Base-by-base conservation (phyloP, 257 asterid genomes). In the Nicotiana tomentosiformis region DNA sequence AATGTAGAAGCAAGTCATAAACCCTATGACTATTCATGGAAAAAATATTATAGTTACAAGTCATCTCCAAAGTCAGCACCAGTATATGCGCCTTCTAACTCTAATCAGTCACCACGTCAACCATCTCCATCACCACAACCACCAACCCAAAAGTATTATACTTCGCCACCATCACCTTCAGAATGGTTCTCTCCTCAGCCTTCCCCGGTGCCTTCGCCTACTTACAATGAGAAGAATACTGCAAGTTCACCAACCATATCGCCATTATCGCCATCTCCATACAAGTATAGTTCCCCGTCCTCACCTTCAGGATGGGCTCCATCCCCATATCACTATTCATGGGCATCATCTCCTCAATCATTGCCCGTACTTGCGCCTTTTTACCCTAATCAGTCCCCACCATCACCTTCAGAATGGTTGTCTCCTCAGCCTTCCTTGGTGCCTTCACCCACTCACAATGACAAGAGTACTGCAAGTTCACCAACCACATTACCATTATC, bases 181-280 rank as follows among this genome's bases (percentile, higher is more conserved):
- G 58, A 58, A 26, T 77, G 77, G 10, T 53, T 72, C 20, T 76
- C 86, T 30, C 79, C 86, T n/a, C 83, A 64, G 5, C 70, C 79
- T 2, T 66, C 86, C 1, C 62, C n/a, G 1, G 18, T 29, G 20
- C 18, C 72, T 43, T 66, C 82, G 0, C 29, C 82, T 4, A 16
- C 32, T 56, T 82, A 33, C 80, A 1, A 32, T 18, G 6, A 37
- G 39, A 14, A 39, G 32, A 18, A 16, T 11, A 18, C n/a, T 65
- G 53, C 67, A 17, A 20, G 53, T 5, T 51, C 77, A 7, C 77
- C 82, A 8, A 2, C 49, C 4, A 4, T 11, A 14, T 55, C 86
- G 5, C 61, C 82, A 18, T 70, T 78, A 39, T 64, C 76, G 16
- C 80, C 81, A 49, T 70, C 51, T 33, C 76, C 77, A 15, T 72